These are phyloP conservation scores for Amesomyces nigricolor DNA, from an alignment of 2,329 filamentous ascomycete genomes.

Conservation along the genomic window DNA sequence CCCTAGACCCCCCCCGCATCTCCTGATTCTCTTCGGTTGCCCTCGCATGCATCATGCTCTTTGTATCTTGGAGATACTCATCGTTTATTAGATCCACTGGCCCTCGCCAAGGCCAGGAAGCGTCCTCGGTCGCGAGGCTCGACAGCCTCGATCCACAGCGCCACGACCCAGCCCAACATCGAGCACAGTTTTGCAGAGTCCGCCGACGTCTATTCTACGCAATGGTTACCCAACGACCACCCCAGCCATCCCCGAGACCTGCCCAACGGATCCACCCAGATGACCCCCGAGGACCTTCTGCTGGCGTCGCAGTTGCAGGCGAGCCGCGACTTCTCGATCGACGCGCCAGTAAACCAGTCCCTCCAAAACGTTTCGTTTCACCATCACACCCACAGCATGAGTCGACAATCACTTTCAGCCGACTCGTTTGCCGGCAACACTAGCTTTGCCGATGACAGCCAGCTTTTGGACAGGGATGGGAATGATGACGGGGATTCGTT, in stretches of 20 bases:
- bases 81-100: conserved; percentile 29
- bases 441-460: conserved; percentile 55
- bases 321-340: conserved; percentile 44
- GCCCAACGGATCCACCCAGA: conserved; percentile 36
- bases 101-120: conserved; percentile 41
- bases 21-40: background rate
- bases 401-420: conserved; percentile 47
- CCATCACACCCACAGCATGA: conserved; percentile 34
- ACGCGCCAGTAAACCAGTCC: conserved; percentile 44
- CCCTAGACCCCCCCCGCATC: background rate
- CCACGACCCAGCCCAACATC: conserved; percentile 45
- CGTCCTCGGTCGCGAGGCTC: conserved; percentile 51
- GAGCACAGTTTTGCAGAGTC: conserved; percentile 45
- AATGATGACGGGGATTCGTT: conserved; percentile 53
- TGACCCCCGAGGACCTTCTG: conserved; percentile 56
- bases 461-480: conserved; percentile 56
- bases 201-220: conserved; percentile 41
- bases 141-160: conserved; percentile 52
- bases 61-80: conserved; percentile 6
- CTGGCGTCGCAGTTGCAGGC: conserved; percentile 52
- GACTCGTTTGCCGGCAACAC: conserved; percentile 48
- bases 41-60: background rate
- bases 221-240: conserved; percentile 44
- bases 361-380: conserved; percentile 43
- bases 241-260: conserved; percentile 42